Evolutionary conservation across 1,284 basidiomycete genomes (phyloP).

Genomic region (Tranzscheliella williamsii): DNA sequence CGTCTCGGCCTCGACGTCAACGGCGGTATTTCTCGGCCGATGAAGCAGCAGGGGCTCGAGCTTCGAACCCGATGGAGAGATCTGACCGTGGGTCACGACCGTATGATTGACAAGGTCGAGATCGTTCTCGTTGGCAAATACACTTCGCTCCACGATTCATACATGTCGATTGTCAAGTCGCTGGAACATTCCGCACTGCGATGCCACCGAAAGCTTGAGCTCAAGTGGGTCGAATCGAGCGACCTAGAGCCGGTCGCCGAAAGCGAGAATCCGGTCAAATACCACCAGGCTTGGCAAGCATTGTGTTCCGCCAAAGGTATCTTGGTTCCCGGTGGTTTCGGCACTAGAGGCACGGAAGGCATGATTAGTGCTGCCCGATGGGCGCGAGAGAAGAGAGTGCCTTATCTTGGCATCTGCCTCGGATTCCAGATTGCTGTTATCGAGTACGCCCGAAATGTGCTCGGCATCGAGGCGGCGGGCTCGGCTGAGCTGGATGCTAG

Average conservation of each 20-base stretch:
- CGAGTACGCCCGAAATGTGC: conserved; percentile 88
- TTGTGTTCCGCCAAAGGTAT: conserved; percentile 75
- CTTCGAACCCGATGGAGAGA: conserved; percentile 79
- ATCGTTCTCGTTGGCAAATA: conserved; percentile 98
- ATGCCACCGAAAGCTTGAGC: conserved; percentile 71
- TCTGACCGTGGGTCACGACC: conserved; percentile 83
- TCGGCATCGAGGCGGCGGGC: conserved; percentile 80
- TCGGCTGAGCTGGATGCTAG: conserved; percentile 78
- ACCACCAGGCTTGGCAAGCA: conserved; percentile 93
- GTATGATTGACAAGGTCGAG: conserved; percentile 84
- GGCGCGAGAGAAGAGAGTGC: conserved; percentile 90
- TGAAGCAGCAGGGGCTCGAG: conserved; percentile 70
- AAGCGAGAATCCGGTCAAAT: conserved; percentile 77
- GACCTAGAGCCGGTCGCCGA: conserved; percentile 83
- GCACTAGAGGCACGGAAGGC: conserved; percentile 88
- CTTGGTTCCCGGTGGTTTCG: conserved; percentile 83
- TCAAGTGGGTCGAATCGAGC: conserved; percentile 88
- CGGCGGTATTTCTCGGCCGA: conserved; percentile 66
- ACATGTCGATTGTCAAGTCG: conserved; percentile 97
- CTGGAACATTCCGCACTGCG: conserved; percentile 95
- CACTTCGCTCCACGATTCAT: conserved; percentile 94
- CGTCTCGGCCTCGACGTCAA: conserved; percentile 75
- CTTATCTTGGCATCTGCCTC: conserved; percentile 94
- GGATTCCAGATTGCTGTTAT: conserved; percentile 97
- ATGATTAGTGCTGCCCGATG: conserved; percentile 97